These are phyloP conservation scores for Leucosporidium yakuticum DNA, from an alignment of 768 basidiomycete species.

Conservation along the genomic window DNA sequence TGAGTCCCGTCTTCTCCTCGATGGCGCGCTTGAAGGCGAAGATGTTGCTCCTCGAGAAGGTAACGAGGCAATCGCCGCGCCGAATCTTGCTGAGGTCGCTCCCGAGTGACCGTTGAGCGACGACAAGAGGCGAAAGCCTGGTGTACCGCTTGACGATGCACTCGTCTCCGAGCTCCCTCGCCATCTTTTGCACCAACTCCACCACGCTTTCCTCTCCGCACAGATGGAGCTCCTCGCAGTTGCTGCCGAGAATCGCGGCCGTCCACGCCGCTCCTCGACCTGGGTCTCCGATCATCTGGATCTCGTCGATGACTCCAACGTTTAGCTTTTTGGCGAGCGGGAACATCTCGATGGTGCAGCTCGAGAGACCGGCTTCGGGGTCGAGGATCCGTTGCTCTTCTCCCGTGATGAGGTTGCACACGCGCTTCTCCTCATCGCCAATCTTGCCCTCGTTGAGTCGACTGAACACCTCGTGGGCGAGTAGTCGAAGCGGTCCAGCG, in stretches of 20 bases:
- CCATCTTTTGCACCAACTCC: constrained; percentile 62
- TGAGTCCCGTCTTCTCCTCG: constrained; percentile 64
- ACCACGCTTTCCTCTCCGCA: constrained; percentile 93
- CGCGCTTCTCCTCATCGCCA: constrained; percentile 59
- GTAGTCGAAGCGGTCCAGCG: constrained; percentile 81
- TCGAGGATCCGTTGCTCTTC: constrained; percentile 75
- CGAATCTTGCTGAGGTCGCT: constrained; percentile 58
- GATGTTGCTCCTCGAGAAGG: constrained; percentile 70
- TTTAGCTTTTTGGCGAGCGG: constrained; percentile 49
- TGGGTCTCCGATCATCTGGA: constrained; percentile 83
- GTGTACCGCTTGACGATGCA: constrained; percentile 73
- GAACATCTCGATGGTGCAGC: constrained; percentile 93
- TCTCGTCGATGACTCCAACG: constrained; percentile 92
- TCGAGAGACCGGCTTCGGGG: constrained; percentile 54
- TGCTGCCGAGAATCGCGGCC: constrained; percentile 64
- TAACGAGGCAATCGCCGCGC: constrained; percentile 84
- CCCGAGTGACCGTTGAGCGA: constrained; percentile 60
- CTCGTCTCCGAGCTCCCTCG: constrained; percentile 75
- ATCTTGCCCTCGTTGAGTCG: constrained; percentile 86
- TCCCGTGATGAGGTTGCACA: constrained; percentile 84
- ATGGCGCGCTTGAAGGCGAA: constrained; percentile 68
- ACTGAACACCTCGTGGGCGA: constrained; percentile 92
- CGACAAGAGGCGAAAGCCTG: constrained; percentile 74
- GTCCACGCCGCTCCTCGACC: constrained; percentile 80
- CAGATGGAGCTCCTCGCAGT: constrained; percentile 78